Conservation (phyloP, 805 yeast genomes). For the Cyberlindnera japonica region DNA sequence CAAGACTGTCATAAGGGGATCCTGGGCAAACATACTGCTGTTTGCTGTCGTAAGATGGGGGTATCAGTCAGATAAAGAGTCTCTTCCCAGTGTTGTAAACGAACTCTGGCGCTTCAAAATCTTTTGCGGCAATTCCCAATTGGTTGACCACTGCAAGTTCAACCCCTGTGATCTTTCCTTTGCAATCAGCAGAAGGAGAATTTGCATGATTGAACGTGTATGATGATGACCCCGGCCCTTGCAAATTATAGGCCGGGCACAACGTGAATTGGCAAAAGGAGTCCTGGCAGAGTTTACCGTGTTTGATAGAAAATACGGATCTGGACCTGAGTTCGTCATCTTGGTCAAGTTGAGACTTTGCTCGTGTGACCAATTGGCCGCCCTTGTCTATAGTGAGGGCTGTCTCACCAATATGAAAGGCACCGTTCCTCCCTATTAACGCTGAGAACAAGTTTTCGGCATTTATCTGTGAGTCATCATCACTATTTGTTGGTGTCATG, state of each 20-base stretch:
- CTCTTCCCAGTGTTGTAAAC: constrained; percentile 14
- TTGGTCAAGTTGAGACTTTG: background rate
- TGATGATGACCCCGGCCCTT: background rate
- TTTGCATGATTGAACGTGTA: constrained; percentile 12
- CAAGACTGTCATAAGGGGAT: background rate
- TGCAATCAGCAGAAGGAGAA: constrained; percentile 6
- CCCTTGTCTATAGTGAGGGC: background rate
- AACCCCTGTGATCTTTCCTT: constrained; percentile 5
- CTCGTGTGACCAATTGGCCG: background rate
- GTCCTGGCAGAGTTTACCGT: constrained; percentile 17
- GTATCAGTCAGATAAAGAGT: constrained; percentile 7
- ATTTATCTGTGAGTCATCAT: background rate
- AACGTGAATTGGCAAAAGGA: constrained; percentile 11
- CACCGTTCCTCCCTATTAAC: constrained; percentile 2
- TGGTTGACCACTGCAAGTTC: constrained; percentile 14
- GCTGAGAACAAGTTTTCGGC: constrained; percentile 2
- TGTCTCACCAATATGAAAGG: background rate
- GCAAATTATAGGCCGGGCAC: constrained; percentile 6
- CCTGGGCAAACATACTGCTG: background rate
- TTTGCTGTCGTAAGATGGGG: background rate
- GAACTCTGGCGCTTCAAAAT: constrained; percentile 21
- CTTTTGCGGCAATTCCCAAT: constrained; percentile 10
- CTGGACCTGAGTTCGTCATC: constrained; percentile 1
- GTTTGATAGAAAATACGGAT: constrained; percentile 18
- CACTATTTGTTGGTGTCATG: background rate